Percentiles rank a stretch among this genome's conserved stretches.
phyloP scores from a whole-genome alignment of 371 early-diverging fungal genomes.

The Mucor sp. region DNA sequence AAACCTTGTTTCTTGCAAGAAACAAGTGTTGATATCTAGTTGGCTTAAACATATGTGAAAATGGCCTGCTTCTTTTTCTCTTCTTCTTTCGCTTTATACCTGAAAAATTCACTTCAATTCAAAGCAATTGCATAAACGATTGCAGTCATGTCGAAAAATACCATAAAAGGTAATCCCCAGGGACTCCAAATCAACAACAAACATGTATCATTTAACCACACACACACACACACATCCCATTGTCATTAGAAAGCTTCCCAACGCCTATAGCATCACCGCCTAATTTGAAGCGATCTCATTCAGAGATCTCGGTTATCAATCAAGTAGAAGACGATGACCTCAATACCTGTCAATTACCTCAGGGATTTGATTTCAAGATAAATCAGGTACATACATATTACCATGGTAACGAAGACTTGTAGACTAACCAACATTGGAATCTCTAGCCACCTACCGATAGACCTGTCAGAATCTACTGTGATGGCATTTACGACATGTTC shows the following conservation, averaged over 20 bases:
- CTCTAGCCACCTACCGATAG: constrained; percentile 68
- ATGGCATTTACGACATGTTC: constrained; percentile 95
- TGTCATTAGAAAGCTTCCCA: background rate
- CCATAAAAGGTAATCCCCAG: background rate
- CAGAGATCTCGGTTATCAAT: constrained; percentile 1
- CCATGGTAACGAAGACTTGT: background rate
- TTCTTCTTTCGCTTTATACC: background rate
- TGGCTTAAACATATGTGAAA: background rate
- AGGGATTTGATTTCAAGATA: constrained; percentile 23
- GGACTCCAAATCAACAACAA: background rate
- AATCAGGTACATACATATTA: constrained; percentile 15
- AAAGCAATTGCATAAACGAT: background rate
- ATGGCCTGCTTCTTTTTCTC: background rate
- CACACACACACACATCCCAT: too few species aligned
- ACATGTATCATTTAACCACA: background rate
- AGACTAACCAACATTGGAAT: background rate
- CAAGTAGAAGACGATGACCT: background rate
- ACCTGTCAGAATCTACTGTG: constrained; percentile 87
- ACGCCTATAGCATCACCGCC: background rate
- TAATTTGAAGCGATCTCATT: background rate
- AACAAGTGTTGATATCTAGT: constrained; percentile 1
- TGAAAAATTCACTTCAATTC: background rate
- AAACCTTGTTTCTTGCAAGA: background rate
- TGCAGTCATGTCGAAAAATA: constrained; percentile 4
- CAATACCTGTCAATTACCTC: background rate